A percentile compares a stretch with the other conserved stretches of the same genome.
phyloP scores from a whole-genome alignment of 805 yeast genomes.

The Candida sakaeoensis region DNA sequence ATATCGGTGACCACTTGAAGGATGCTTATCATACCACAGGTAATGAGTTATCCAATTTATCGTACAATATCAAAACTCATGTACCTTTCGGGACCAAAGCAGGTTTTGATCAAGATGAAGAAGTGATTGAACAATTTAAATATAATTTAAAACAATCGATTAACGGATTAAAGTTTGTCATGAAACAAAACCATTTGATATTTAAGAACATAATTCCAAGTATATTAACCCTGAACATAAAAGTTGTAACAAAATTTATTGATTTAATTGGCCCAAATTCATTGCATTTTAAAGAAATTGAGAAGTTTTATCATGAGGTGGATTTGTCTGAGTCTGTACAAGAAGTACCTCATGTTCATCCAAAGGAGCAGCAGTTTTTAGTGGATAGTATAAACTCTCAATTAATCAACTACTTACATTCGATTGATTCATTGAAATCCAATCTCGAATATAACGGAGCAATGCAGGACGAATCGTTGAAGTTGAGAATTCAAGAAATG shows the following conservation, averaged over 20 bases:
- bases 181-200: conserved; percentile 21
- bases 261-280: conserved; percentile 31
- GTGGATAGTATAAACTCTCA: conserved; percentile 24
- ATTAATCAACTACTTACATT: conserved; percentile 20
- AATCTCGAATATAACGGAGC: conserved; percentile 20
- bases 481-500: conserved; percentile 38
- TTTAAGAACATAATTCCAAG: conserved; percentile 25
- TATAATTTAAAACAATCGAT: conserved; percentile 39
- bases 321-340: conserved; percentile 24
- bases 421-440: conserved; percentile 19
- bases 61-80: conserved; percentile 9
- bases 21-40: conserved; percentile 10
- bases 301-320: conserved; percentile 26
- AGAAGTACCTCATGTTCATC: conserved; percentile 32
- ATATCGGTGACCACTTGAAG: conserved; percentile 8
- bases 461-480: conserved; percentile 24
- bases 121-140: conserved; percentile 37
- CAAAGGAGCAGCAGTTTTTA: conserved; percentile 28
- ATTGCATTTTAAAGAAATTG: conserved; percentile 32
- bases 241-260: conserved; percentile 26
- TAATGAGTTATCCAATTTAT: conserved; percentile 6
- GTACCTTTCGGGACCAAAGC: conserved; percentile 10
- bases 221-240: conserved; percentile 30
- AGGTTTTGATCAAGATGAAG: conserved; percentile 32
- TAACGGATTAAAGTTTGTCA: conserved; percentile 42